These are phyloP conservation scores for Marsdenia floribunda DNA, from an alignment of 257 asterid species.

Conservation along the genomic window DNA sequence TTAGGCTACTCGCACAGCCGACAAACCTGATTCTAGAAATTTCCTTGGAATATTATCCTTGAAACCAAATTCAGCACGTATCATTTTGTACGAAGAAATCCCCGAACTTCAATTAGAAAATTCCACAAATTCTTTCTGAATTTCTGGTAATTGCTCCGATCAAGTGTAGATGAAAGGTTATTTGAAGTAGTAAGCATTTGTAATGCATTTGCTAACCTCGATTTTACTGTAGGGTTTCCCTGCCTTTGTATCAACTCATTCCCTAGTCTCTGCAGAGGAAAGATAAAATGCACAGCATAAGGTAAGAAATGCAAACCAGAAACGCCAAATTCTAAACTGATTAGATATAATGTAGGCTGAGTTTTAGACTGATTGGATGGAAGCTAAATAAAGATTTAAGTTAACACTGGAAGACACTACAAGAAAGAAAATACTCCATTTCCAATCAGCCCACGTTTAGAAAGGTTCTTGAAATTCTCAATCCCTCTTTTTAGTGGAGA, in stretches of 20 bases:
- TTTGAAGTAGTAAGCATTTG: slow-evolving; percentile 74
- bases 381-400: background rate
- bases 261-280: slow-evolving; percentile 55
- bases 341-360: too few species aligned
- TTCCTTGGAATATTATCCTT: background rate
- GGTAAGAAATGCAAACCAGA: background rate
- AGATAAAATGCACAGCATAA: background rate
- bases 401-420: background rate
- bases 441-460: too few species aligned
- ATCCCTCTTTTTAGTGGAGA: too few species aligned
- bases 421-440: too few species aligned
- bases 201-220: slow-evolving; percentile 70
- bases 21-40: background rate
- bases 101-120: slow-evolving; percentile 86
- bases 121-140: slow-evolving; percentile 72
- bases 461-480: too few species aligned
- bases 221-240: slow-evolving; percentile 45
- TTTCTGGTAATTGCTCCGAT: slow-evolving; percentile 74
- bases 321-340: too few species aligned
- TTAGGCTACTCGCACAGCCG: background rate
- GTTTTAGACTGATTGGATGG: background rate
- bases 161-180: slow-evolving; percentile 65
- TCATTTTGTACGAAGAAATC: slow-evolving; percentile 76
- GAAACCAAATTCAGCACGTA: background rate
- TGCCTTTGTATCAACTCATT: slow-evolving; percentile 71